Percentiles rank a stretch among this genome's conserved stretches.
phyloP scores from a whole-genome alignment of 2,329 filamentous ascomycete species.

The Neopestalotiopsis rosae region DNA sequence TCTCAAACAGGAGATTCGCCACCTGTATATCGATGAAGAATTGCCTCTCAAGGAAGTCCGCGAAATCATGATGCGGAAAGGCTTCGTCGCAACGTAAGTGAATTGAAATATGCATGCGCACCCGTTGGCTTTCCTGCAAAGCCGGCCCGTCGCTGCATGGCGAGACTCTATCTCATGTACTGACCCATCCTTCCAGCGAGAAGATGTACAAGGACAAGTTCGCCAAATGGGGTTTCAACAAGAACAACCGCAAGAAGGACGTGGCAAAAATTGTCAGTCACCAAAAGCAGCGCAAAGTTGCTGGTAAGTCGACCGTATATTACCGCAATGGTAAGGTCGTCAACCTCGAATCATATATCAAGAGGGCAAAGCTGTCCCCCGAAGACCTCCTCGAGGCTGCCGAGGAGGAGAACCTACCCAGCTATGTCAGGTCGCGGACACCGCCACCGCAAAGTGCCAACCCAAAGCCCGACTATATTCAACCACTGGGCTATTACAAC shows the following conservation, averaged over 20 bases:
- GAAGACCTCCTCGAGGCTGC: conserved; percentile 3
- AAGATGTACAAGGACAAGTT: conserved; percentile 33
- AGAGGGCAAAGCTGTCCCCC: conserved; percentile 11
- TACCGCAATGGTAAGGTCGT: conserved; percentile 30
- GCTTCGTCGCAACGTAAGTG: conserved; percentile 30
- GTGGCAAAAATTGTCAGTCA: conserved; percentile 30
- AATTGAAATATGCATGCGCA: neutral
- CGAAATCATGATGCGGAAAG: conserved; percentile 26
- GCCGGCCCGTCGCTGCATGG: neutral
- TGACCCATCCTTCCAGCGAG: conserved; percentile 20
- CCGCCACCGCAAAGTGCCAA: neutral
- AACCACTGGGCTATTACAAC: conserved; percentile 3
- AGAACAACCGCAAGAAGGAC: conserved; percentile 31
- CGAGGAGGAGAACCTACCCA: conserved; percentile 3
- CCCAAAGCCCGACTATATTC: conserved; percentile 5
- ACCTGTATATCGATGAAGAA: conserved; percentile 30
- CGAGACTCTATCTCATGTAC: neutral
- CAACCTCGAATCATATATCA: conserved; percentile 30
- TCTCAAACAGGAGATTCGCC: conserved; percentile 28
- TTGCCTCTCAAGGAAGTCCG: conserved; percentile 27
- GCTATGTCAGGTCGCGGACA: conserved; percentile 6
- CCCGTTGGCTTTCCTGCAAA: neutral
- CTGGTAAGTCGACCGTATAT: conserved; percentile 29
- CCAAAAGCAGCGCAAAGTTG: conserved; percentile 28
- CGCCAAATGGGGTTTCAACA: conserved; percentile 31